Percentiles rank a stretch among this genome's conserved stretches.
These are phyloP conservation scores for Penicillium sp. DNA, from an alignment of 2,329 filamentous ascomycete species.

Conservation along the genomic window DNA sequence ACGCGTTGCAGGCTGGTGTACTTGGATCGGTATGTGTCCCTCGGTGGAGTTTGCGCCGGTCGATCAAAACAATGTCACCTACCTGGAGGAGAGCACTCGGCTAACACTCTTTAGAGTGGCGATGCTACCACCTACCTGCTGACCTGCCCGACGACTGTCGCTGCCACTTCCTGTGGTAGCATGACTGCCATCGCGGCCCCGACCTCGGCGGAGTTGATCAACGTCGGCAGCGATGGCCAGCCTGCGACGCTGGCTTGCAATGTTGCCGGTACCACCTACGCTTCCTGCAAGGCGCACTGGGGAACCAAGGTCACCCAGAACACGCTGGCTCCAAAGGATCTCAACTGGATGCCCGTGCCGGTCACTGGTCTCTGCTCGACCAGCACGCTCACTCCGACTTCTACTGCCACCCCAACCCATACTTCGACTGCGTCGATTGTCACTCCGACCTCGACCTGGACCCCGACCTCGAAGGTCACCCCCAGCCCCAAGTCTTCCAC, in stretches of 20 bases:
- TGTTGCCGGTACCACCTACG: slow-evolving; percentile 25
- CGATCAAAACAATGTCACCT: not conserved
- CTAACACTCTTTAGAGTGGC: slow-evolving; percentile 13
- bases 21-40: slow-evolving; percentile 16
- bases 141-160: slow-evolving; percentile 20
- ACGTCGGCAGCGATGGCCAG: slow-evolving; percentile 19
- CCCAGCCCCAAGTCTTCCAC: slow-evolving; percentile 7
- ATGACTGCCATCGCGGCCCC: slow-evolving; percentile 24
- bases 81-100: not conserved
- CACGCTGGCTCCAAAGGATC: slow-evolving; percentile 16
- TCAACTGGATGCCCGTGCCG: slow-evolving; percentile 30
- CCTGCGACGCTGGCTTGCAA: slow-evolving; percentile 26
- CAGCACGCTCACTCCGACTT: slow-evolving; percentile 20
- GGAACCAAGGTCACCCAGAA: slow-evolving; percentile 17
- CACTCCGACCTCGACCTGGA: slow-evolving; percentile 10
- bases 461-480: slow-evolving; percentile 6
- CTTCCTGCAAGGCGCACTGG: slow-evolving; percentile 24
- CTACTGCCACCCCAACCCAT: slow-evolving; percentile 18
- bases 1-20: slow-evolving; percentile 20
- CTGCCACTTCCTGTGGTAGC: slow-evolving; percentile 17
- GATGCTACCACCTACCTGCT: slow-evolving; percentile 26
- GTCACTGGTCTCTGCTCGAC: slow-evolving; percentile 17
- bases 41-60: not conserved
- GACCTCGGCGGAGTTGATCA: slow-evolving; percentile 18
- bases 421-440: slow-evolving; percentile 17